Evolutionary conservation across 179 eudicot species (phyloP).

Genomic region (Gypsophila paniculata): DNA sequence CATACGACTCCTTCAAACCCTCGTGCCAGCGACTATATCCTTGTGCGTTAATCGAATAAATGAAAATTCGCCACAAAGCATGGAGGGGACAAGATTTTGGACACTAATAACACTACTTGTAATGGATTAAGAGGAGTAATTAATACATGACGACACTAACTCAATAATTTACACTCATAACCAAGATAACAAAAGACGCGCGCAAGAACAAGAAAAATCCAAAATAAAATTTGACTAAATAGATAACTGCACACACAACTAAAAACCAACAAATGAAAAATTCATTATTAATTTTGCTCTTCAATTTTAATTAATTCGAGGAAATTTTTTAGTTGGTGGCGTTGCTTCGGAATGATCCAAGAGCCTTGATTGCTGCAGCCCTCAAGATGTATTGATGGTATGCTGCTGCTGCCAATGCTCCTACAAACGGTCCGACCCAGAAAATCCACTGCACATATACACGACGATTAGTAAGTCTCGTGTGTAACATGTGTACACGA

Average conservation of each 20-base stretch:
- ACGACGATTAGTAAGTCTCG: neutral
- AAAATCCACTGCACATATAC: conserved; percentile 62
- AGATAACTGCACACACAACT: conserved; percentile 23
- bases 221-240: neutral
- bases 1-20: neutral
- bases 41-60: no score
- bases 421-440: conserved; percentile 86
- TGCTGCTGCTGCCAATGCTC: conserved; percentile 76
- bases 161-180: conserved; percentile 25
- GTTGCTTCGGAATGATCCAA: conserved; percentile 90
- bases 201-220: neutral
- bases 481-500: neutral
- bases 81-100: no score
- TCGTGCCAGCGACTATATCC: neutral
- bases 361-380: conserved; percentile 76
- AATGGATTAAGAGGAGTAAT: neutral
- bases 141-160: conserved; percentile 17
- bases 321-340: conserved; percentile 41
- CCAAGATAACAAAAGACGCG: conserved; percentile 9
- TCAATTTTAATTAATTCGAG: neutral
- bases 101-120: no score
- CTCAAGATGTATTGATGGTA: conserved; percentile 82
- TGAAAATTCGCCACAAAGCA: no score
- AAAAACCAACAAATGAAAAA: conserved; percentile 13
- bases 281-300: conserved; percentile 11